phyloP scores from a whole-genome alignment of 2,329 filamentous ascomycete genomes.

The Fusarium sp. region DNA sequence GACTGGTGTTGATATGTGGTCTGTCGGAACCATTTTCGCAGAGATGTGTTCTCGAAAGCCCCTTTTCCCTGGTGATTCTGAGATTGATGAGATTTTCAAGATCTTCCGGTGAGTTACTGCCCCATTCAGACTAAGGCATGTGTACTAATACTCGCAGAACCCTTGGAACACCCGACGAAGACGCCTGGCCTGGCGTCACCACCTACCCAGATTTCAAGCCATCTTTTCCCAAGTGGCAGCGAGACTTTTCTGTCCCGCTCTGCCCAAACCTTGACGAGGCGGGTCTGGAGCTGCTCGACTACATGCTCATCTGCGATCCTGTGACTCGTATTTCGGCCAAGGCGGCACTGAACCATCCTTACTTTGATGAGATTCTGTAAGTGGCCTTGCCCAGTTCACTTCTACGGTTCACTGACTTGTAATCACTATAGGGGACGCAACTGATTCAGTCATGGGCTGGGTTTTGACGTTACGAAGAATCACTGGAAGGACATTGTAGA shows the following conservation, averaged over 20 bases:
- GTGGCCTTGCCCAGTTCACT: background rate
- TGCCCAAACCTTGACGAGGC: slow-evolving; percentile 79
- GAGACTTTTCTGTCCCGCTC: slow-evolving; percentile 73
- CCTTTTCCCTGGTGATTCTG: slow-evolving; percentile 90
- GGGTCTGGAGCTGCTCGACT: slow-evolving; percentile 76
- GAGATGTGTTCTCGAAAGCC: slow-evolving; percentile 97
- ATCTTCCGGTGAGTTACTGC: slow-evolving; percentile 75
- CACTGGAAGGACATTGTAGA: background rate
- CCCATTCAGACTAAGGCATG: too few relatives aligned
- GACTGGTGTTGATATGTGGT: slow-evolving; percentile 97
- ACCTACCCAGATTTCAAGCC: slow-evolving; percentile 94
- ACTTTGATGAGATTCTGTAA: slow-evolving; percentile 68
- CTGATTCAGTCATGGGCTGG: background rate
- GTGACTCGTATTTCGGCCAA: slow-evolving; percentile 90
- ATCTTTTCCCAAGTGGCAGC: slow-evolving; percentile 91
- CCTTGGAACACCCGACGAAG: slow-evolving; percentile 85
- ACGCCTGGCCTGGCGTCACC: slow-evolving; percentile 88
- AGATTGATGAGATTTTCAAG: slow-evolving; percentile 60
- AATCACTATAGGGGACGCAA: background rate
- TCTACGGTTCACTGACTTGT: fast-evolving
- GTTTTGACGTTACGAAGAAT: background rate
- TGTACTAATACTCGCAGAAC: slow-evolving; percentile 59
- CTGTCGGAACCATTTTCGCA: slow-evolving; percentile 91
- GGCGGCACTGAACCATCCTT: slow-evolving; percentile 85
- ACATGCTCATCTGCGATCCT: slow-evolving; percentile 87